Base-by-base conservation (phyloP, 345 rosid genomes). In the Isatis tinctoria region DNA sequence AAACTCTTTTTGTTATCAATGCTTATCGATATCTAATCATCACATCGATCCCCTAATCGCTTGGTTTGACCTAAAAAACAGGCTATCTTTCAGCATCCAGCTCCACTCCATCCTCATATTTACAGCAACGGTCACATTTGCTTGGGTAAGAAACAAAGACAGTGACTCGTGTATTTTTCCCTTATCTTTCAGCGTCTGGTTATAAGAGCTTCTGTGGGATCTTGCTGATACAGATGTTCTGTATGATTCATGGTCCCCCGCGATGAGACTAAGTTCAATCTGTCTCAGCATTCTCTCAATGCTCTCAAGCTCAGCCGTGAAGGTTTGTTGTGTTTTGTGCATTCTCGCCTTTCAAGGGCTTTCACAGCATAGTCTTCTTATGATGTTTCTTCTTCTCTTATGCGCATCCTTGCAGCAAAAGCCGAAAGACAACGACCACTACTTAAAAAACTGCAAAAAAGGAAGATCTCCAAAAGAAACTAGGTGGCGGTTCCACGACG, bases 121-220 rank as follows among this genome's bases (percentile, higher is more conserved):
- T 94, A 94, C 76, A 94, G 97, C 90, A 94, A 94, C 51, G 98
- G 98, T 30, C 98, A 94, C 79, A 94, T 94, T 44, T 94, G 98
- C 67, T 86, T 94, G 82, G 98, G 98, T 94, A 88, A 84, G 58
- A 43, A 51, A 56, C 24, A 43, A 35, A 65, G 27, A 16, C 69
- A 33, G 43, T 16, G 47, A 69, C 57, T 51, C 18, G 26, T 18
- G 39, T 51, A 44, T 40, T 61, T 69, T 43, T 11, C n/a, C 1
- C 57, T 2, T 54, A 48, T 63, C 1, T 33, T 47, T 44, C 12
- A 10, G 9, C 35, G 47, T 61, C 41, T 35, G 24, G 0, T 60
- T 36, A 47, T 13, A 35, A 44, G 60, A 47, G 35, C 37, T 53
- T 48, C 10, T 24, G 1, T 48, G 27, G 20, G 30, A 10, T 18